Base-by-base conservation (phyloP, 169 alveolate species). In the Perkinsus olseni region DNA sequence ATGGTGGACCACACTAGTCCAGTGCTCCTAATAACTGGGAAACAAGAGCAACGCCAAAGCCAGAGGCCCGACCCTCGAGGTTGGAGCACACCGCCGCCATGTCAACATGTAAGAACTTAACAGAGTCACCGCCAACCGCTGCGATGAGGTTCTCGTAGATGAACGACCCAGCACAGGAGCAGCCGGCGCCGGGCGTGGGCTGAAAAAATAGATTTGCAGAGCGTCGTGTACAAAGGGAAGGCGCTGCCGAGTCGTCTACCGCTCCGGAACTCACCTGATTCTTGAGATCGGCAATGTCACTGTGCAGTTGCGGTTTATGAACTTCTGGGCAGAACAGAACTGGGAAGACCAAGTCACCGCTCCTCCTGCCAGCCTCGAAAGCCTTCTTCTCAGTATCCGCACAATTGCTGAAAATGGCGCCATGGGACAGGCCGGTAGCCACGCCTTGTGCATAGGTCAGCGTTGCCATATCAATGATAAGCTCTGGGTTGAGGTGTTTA, bases 391-490 rank as follows among this genome's bases (percentile, higher is more conserved):
- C 39, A 11, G 21, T 6, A 28, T 20, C 31, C 92, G 13, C 92
- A 21, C 92, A 34, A 37, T 82, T 82, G 48, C 45, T 28, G 45
- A 82, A 11, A 13, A 82, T 37, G 4, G 48, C 92, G 20, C 36
- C 92, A 38, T 28, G 37, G 45, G 24, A 13, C 48, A 3, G 13
- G 3, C 92, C 92, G 4, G 92, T 82, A 39, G 40, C 38, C 0
- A 17, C 92, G 31, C 36, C 24, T 38, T 82, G 92, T 74, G 96
- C 94, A 21, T 96, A 96, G 39, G 97, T 96, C 34, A 95, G 95
- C 28, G 96, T 96, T 13, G 96, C 96, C 38, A 95, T 74, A 45
- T 96, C 97, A 40, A 96, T 91, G 62, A 96, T 91, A 0, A 74
- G 48, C 34, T 90, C 40, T 21, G 96, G 96, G 74, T 93, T 48